Base-by-base conservation (phyloP, 192 early-diverging fungal genomes). In the Coemansia javaensis region DNA sequence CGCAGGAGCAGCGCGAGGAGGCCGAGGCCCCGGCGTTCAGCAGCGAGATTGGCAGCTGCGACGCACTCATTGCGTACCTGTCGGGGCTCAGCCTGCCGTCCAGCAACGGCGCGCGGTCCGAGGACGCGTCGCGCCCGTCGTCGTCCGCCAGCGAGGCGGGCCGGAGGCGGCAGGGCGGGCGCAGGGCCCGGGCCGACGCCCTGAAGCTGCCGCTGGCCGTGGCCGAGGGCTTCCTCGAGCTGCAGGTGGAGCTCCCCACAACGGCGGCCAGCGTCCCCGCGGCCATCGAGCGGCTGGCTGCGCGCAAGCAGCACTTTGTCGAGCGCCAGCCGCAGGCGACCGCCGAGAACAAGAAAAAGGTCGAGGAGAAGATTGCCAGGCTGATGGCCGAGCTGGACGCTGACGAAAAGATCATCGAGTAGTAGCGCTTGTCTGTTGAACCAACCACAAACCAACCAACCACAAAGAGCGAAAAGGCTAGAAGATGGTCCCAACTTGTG, bases 1-100 rank as follows among this genome's bases (percentile, higher is more conserved):
- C 87, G 11, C 77, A 86, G 59, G 67, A 82, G 48, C 88, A 91
- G 63, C 83, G 82, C 36, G 94, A 94, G 54, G 73, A 84, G 38
- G 94, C 94, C 31, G 84, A 90, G 45, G 70, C 89, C 22, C 90
- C 90, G 24, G 92, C 94, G 6, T 97, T 82, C 75, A 73, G 82
- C 40, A 77, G 79, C 58, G 94, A 97, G 65, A 94, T 97, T 56
- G 57, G 75, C 63, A 79, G 76, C 39, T 94, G 91, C 79, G 84
- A 85, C 46, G 82, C 80, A 42, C 73, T 97, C 40, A 83, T 93
- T 53, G 71, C 76, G 23, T 88, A 87, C 58, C 79, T 97, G 47
- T 74, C 56, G 41, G 56, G 64, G 46, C 53, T 72, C 28, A 46
- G 49, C 52, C 46, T 47, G 32, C 48, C 47, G 40, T 40, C 50